Conservation (phyloP, 495 filamentous ascomycete species). For the Xanthoparmelia taractica region DNA sequence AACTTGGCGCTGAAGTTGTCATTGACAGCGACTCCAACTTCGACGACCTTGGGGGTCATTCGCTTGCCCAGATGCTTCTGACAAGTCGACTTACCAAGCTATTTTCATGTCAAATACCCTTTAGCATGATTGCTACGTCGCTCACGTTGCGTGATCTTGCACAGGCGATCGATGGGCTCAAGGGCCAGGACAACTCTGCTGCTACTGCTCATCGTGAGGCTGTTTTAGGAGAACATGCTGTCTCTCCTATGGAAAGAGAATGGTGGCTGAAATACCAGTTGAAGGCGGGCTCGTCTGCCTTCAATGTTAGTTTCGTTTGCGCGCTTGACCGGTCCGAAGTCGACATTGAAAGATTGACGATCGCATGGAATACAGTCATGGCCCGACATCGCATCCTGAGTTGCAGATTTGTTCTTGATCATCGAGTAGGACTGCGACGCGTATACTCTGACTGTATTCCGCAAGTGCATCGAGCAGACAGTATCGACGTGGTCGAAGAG, state of each 20-base stretch:
- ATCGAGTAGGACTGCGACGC: not conserved
- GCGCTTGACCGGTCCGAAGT: slow-evolving; percentile 19
- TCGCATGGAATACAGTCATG: slow-evolving; percentile 22
- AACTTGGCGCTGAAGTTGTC: not conserved
- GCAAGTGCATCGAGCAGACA: not conserved
- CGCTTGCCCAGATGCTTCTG: not conserved
- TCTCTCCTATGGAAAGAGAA: slow-evolving; percentile 20
- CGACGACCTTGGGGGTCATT: not conserved
- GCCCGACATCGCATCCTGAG: slow-evolving; percentile 21
- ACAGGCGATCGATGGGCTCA: not conserved
- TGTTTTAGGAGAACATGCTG: not conserved
- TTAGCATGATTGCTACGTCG: not conserved
- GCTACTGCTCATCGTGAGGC: not conserved
- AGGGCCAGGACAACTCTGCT: not conserved
- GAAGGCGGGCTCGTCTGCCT: slow-evolving; percentile 16
- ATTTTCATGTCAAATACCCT: not conserved
- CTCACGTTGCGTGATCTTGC: not conserved
- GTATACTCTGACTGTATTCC: not conserved
- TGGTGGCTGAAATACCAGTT: slow-evolving; percentile 29
- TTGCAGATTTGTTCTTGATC: slow-evolving; percentile 6
- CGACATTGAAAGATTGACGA: slow-evolving; percentile 10
- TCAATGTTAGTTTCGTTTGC: slow-evolving; percentile 25
- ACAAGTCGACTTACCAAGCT: not conserved
- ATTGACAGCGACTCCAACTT: not conserved
- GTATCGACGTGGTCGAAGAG: not conserved